Evolutionary conservation across 139 green algal genomes (phyloP), one percentile per base, ranked within the genome.

Genomic region (Picochlorum sp.): DNA sequence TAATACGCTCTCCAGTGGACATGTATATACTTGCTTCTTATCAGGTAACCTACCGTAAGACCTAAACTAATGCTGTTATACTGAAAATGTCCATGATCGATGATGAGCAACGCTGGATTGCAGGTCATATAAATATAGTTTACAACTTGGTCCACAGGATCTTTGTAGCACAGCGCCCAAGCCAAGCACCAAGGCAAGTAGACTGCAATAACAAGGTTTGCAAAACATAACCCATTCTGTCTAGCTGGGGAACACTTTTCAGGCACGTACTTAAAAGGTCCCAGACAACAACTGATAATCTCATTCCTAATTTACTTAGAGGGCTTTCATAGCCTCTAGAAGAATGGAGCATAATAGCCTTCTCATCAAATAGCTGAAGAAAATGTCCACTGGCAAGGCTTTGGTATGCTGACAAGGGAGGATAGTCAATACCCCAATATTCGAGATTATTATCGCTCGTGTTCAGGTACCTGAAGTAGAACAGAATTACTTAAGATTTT

Each of bases 71-170:
- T 91, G 73, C 72, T 79, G 71, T 96, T 96, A 74, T 95, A 96
- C 68, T 98, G 93, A 62, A 99, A 99, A 73, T 99, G 93, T 2
- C 89, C 93, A 63, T 99, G 93, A 77, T 99, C 93, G 20, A 95
- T 91, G 2, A 98, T 63, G 4, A 98, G 28, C 1, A 74, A 35
- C 1, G 77, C 80, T 4, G 93, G 93, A 62, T 94, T 82, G 25
- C 97, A 75, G 7, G 96, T 70, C 28, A 84, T 55, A 4, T 59
- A 62, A 2, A 63, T 51, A 0, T 89, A 72, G 33, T 70, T 25
- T 47, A 49, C 45, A 3, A 50, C 22, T 44, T 40, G 32, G 9
- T 45, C 10, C 6, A 9, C n/a, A 53, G 5, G 29, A 33, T 24
- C 13, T 29, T 7, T 43, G 20, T 16, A 74, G 13, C 65, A 55